Evolutionary conservation across 2,329 filamentous ascomycete genomes (phyloP).

Genomic region (Phialocephala sp.): DNA sequence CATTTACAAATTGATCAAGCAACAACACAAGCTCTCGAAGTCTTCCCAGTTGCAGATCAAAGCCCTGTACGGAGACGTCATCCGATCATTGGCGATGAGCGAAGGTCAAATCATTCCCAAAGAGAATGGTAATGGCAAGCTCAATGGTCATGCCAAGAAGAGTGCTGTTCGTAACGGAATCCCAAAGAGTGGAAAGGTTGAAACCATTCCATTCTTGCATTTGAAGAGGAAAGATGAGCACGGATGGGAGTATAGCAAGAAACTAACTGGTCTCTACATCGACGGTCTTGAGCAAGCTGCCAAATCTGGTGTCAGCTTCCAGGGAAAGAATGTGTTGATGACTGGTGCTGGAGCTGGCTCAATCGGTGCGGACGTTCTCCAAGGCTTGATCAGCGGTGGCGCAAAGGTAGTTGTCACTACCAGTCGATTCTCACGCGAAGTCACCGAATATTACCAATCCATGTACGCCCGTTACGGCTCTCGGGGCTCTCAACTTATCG

Average conservation of each 20-base stretch:
- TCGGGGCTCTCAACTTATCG: constrained; percentile 93
- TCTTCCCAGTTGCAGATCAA: constrained; percentile 97
- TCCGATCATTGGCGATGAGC: constrained; percentile 95
- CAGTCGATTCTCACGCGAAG: constrained; percentile 92
- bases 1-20: constrained; percentile 98
- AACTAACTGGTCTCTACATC: constrained; percentile 90
- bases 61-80: constrained; percentile 89
- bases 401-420: constrained; percentile 97
- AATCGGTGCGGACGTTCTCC: constrained; percentile 94
- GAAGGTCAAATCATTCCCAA: constrained; percentile 95
- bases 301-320: constrained; percentile 84
- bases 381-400: constrained; percentile 94
- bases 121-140: constrained; percentile 68
- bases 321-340: constrained; percentile 96
- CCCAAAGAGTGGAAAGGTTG: constrained; percentile 83
- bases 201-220: constrained; percentile 97
- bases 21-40: constrained; percentile 97
- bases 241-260: constrained; percentile 99
- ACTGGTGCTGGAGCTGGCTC: constrained; percentile 97
- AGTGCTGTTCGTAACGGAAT: constrained; percentile 53
- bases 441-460: constrained; percentile 98
- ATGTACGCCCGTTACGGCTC: constrained; percentile 97
- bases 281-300: constrained; percentile 91
- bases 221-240: constrained; percentile 92
- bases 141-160: constrained; percentile 62